phyloP scores from a whole-genome alignment of 441 rosid genomes.

The Populus hybrid region DNA sequence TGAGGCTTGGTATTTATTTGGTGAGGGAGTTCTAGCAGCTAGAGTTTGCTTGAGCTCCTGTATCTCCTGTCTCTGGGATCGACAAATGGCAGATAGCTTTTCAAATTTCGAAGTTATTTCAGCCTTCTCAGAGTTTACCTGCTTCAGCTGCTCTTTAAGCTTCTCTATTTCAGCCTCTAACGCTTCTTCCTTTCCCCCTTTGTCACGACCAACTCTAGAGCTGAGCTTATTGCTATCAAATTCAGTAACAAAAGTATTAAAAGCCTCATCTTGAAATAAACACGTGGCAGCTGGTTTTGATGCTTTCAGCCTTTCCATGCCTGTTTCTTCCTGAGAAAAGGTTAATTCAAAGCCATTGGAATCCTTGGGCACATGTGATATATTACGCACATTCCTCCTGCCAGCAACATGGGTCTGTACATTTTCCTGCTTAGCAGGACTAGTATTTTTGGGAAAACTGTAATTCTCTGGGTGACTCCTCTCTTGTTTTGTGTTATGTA shows the following conservation, averaged over 20 bases:
- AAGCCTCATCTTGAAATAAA: conserved; percentile 52
- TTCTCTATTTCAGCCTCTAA: conserved; percentile 64
- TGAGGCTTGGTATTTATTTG: conserved; percentile 48
- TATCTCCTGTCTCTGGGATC: conserved; percentile 91
- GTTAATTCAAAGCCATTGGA: conserved; percentile 55
- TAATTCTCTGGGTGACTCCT: conserved; percentile 40
- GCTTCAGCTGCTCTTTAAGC: conserved; percentile 75
- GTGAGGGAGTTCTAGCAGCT: conserved; percentile 59
- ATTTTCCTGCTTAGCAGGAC: conserved; percentile 47
- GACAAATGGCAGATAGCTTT: conserved; percentile 90
- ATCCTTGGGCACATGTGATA: conserved; percentile 32
- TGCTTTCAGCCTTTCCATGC: conserved; percentile 38
- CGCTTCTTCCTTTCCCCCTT: conserved; percentile 46
- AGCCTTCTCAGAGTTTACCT: conserved; percentile 62
- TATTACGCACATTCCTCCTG: conserved; percentile 34
- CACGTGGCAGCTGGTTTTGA: conserved; percentile 34
- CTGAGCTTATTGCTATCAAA: conserved; percentile 69
- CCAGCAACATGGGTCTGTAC: conserved; percentile 29
- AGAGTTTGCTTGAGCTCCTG: conserved; percentile 90
- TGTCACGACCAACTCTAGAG: conserved; percentile 30
- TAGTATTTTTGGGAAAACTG: conserved; percentile 31
- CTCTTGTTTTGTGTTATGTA: conserved; percentile 42
- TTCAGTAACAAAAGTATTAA: conserved; percentile 77
- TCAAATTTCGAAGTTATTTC: conserved; percentile 81
- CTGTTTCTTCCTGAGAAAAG: conserved; percentile 40